Evolutionary conservation across 805 yeast species (phyloP).

Genomic region (Tetrapisispora arboricola): DNA sequence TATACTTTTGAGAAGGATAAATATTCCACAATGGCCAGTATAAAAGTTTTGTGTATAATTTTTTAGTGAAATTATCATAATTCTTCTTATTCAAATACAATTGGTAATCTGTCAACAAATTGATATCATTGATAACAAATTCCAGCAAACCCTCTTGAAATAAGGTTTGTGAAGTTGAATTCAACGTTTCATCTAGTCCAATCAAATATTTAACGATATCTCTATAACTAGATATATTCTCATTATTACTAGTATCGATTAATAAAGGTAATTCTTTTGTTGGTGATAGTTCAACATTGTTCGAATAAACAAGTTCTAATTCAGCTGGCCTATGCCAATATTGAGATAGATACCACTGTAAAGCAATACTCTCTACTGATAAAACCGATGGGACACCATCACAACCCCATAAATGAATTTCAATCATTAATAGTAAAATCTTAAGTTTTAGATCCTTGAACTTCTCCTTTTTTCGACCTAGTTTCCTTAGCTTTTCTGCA

Average conservation of each 20-base stretch:
- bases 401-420: constrained; percentile 23
- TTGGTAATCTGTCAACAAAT: constrained; percentile 44
- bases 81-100: constrained; percentile 46
- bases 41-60: constrained; percentile 39
- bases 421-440: no score
- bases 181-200: constrained; percentile 4
- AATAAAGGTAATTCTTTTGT: constrained; percentile 43
- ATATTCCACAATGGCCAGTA: constrained; percentile 72
- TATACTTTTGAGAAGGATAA: constrained; percentile 35
- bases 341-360: constrained; percentile 17
- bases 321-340: no score
- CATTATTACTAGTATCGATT: constrained; percentile 11
- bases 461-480: no score
- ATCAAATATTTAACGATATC: constrained; percentile 30
- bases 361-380: constrained; percentile 24
- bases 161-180: constrained; percentile 28
- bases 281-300: constrained; percentile 45
- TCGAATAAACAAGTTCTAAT: constrained; percentile 36
- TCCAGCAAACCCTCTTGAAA: constrained; percentile 37
- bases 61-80: constrained; percentile 51
- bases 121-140: constrained; percentile 34
- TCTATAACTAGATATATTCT: constrained; percentile 33
- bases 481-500: no score
- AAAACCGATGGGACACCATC: constrained; percentile 18
- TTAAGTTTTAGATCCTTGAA: no score